These are phyloP conservation scores for Rhodofomes roseus DNA, from an alignment of 1,284 basidiomycete genomes.

Conservation along the genomic window DNA sequence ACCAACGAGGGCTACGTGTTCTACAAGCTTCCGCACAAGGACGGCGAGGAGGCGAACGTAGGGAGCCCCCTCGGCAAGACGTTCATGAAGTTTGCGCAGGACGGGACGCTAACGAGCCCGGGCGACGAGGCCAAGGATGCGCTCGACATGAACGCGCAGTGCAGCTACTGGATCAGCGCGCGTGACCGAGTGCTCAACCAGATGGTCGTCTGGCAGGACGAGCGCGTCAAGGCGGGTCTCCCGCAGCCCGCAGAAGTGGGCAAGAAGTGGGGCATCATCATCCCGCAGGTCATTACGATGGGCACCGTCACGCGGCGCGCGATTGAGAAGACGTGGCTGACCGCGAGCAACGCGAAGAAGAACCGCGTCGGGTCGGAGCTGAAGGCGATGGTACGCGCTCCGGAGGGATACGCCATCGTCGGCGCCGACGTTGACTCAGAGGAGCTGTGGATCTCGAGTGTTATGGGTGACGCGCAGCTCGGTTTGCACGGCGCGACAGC, in stretches of 20 bases:
- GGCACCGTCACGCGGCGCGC: constrained; percentile 97
- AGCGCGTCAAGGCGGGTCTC: constrained; percentile 41
- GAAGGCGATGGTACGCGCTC: constrained; percentile 96
- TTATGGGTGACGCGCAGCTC: constrained; percentile 99
- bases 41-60: constrained; percentile 92
- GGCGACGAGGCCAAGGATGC: constrained; percentile 80
- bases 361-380: constrained; percentile 97
- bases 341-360: constrained; percentile 96
- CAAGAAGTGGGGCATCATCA: constrained; percentile 82
- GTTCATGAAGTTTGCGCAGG: constrained; percentile 86
- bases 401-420: constrained; percentile 90
- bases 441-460: constrained; percentile 98
- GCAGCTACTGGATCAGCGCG: constrained; percentile 97
- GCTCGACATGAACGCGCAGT: constrained; percentile 90
- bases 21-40: constrained; percentile 95
- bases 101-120: constrained; percentile 79
- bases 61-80: constrained; percentile 89
- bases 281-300: constrained; percentile 98
- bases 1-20: constrained; percentile 54
- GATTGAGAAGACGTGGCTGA: constrained; percentile 98
- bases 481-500: constrained; percentile 96
- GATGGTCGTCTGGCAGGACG: constrained; percentile 85
- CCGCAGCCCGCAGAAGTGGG: constrained; percentile 23
- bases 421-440: constrained; percentile 99
- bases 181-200: constrained; percentile 92